phyloP scores from a whole-genome alignment of 257 asterid genomes.

The Rauvolfia tetraphylla region DNA sequence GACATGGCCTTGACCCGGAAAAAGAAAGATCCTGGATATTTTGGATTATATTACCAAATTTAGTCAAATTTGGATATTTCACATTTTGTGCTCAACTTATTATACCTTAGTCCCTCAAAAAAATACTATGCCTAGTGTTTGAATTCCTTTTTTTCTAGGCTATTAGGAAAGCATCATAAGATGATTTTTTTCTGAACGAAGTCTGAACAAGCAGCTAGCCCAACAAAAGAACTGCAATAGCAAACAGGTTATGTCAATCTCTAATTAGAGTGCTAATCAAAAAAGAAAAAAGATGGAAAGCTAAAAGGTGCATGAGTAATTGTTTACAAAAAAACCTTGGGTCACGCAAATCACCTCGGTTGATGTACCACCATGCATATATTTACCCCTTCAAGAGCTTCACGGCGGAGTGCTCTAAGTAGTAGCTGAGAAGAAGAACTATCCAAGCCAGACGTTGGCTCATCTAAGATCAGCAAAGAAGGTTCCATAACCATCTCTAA shows the following conservation, averaged over 20 bases:
- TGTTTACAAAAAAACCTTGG: constrained; percentile 1
- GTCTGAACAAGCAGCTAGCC: neutral
- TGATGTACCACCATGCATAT: constrained; percentile 98
- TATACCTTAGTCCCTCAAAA: too few relatives aligned
- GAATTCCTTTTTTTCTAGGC: neutral
- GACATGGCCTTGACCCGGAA: neutral
- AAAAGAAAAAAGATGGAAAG: neutral
- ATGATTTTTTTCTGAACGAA: too few relatives aligned
- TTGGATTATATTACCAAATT: too few relatives aligned
- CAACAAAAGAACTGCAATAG: neutral
- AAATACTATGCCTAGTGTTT: too few relatives aligned
- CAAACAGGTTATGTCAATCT: neutral
- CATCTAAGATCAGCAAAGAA: constrained; percentile 90
- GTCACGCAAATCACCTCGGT: constrained; percentile 58
- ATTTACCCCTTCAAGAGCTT: constrained; percentile 98
- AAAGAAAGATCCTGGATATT: too few relatives aligned
- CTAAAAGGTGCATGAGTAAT: neutral
- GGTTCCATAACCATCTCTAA: constrained; percentile 99
- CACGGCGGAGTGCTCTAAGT: constrained; percentile 95
- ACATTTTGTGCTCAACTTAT: neutral
- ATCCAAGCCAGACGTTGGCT: constrained; percentile 98
- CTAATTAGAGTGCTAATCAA: neutral
- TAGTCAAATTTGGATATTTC: too few relatives aligned
- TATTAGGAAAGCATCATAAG: neutral
- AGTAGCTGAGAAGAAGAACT: constrained; percentile 91